Base-by-base conservation (phyloP, 768 basidiomycete genomes). In the Chlorophyllum brunneum region DNA sequence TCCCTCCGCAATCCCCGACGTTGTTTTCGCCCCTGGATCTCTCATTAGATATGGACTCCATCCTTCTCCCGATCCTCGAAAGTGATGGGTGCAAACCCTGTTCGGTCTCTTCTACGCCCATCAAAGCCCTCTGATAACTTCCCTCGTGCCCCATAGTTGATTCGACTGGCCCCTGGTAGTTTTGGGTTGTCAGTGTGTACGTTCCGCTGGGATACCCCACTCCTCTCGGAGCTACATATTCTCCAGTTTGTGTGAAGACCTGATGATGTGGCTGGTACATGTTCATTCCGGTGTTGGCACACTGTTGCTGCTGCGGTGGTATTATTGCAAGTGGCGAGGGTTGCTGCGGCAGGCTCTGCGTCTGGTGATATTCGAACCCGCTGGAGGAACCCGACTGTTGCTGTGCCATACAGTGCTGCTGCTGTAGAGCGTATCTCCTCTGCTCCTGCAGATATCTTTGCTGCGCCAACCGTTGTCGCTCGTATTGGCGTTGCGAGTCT, bases 11-110 rank as follows among this genome's bases (percentile, higher is more conserved):
- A 31, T 33, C 33, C 5, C 34, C 46, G 13, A 15, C n/a, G 5
- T 11, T 30, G 24, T 48, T 6, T 46, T 50, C 49, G 13, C 15
- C 39, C 10, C 49, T 24, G 9, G 29, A 7, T 15, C 27, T 26
- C 29, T n/a, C 39, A 26, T 20, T 20, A 18, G 31, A 23, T 7
- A 36, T 24, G 2, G 46, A 36, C 22, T 51, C 50, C 15, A 24
- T 8, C 27, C 41, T 43, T 43, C 22, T 43, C 4, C 41, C 50
- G 20, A 43, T 34, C 34, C 50, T 33, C n/a, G 50, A 51, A 27
- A 43, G 41, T 5, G 41, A 51, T 1, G 41, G 50, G 16, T 51
- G 50, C 13, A 42, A 23, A 44, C 31, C 50, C 33, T 51, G 50
- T n/a, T 51, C 50, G 10, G 13, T 24, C 16, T 40, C 22, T 8